Percentiles rank a stretch among this genome's conserved stretches.
Evolutionary conservation across 78 protist species (phyloP).

Genomic region (Goniomonas avonlea): DNA sequence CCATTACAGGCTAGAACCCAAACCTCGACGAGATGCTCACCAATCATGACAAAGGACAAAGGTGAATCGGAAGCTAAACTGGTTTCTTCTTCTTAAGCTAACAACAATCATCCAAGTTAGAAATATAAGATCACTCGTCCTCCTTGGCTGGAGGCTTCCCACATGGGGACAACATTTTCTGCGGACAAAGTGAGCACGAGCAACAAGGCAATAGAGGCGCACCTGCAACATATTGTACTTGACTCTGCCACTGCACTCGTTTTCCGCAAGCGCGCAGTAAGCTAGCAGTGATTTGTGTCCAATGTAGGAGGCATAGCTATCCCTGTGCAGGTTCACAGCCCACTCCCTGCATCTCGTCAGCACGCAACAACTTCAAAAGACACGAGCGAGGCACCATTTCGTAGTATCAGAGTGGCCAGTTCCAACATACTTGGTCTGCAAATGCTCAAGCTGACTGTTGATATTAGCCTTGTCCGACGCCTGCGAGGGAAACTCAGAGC

Average conservation of each 20-base stretch:
- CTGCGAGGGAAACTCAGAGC: neutral
- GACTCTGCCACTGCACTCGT: conserved; percentile 33
- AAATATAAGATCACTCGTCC: conserved; percentile 22
- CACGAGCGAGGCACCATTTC: conserved; percentile 23
- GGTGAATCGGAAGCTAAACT: too few species aligned
- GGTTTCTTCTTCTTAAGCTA: too few species aligned
- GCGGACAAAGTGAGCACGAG: neutral
- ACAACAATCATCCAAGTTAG: too few species aligned
- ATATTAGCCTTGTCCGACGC: neutral
- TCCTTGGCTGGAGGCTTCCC: conserved; percentile 32
- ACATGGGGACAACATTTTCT: conserved; percentile 35
- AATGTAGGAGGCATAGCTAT: conserved; percentile 59
- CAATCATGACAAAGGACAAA: too few species aligned
- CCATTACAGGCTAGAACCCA: too few species aligned
- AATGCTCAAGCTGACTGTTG: conserved; percentile 44
- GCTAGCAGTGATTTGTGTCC: conserved; percentile 49
- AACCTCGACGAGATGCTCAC: too few species aligned
- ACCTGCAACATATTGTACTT: conserved; percentile 5
- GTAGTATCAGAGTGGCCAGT: conserved; percentile 65
- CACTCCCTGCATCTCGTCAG: conserved; percentile 50
- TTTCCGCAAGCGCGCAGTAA: conserved; percentile 66
- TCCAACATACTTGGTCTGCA: conserved; percentile 55
- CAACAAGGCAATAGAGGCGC: neutral
- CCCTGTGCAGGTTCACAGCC: conserved; percentile 75
- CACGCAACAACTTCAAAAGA: neutral